Base-by-base conservation (phyloP, 2,329 filamentous ascomycete genomes). In the Colletotrichum sp. region DNA sequence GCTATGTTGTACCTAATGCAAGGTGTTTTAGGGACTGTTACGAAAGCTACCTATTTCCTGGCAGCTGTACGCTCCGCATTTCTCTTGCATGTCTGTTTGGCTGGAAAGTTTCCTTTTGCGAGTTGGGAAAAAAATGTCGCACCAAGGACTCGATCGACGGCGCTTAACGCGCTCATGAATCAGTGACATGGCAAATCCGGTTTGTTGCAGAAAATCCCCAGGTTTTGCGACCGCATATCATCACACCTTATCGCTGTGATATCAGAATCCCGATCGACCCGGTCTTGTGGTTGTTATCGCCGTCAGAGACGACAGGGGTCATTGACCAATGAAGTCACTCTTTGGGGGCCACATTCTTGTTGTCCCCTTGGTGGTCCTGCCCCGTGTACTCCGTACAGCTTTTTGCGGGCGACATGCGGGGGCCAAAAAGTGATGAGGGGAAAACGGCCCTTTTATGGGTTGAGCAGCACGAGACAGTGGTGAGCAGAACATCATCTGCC, bases 391-490 rank as follows among this genome's bases (percentile, higher is more conserved):
- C 63, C 38, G 38, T 66, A 48, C 63, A 21, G 18, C 28, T 48
- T 21, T 28, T 66, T 66, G 63, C 63, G 63, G 38, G 63, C 38
- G 34, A 24, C n/a, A 52, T 55, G 63, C 63, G 63, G 38, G 63
- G 63, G 24, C 21, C 1, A 18, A 21, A n/a, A 21, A 52, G 24
- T 21, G 38, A 66, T 66, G 63, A 55, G 63, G 63, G 63, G 63
- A 66, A 66, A 66, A 66, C 63, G 63, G 63, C 21, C 63, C 63
- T 55, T 66, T 28, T 66, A 43, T 66, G 63, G 63, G 30, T 66
- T 66, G 63, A 66, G 30, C 18, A 55, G 38, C 26, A 30, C 16
- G 63, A 66, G 58, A 62, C 58, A 62, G n/a, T 34, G 32, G n/a
- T 14, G 32, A 62, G 58, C 58, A 62, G 61, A 43, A 28, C 16